Evolutionary conservation across 805 yeast species (phyloP).

Genomic region (Naumovozyma baii): DNA sequence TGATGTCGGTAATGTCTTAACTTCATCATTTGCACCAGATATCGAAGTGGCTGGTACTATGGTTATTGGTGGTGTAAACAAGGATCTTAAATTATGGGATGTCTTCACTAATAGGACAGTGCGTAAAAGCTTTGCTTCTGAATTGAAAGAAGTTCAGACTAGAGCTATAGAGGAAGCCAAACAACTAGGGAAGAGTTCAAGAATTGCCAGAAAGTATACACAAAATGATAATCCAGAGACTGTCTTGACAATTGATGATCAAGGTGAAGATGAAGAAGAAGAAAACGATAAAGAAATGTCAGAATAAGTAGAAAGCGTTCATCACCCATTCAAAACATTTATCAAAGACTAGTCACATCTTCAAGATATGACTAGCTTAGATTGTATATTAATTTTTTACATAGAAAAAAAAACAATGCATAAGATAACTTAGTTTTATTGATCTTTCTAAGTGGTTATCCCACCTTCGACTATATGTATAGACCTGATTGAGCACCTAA

Average conservation of each 20-base stretch:
- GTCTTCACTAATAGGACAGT: constrained; percentile 73
- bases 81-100: constrained; percentile 89
- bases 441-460: no score
- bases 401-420: constrained; percentile 1
- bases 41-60: constrained; percentile 75
- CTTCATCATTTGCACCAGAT: constrained; percentile 78
- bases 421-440: no score
- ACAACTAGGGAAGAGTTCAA: constrained; percentile 49
- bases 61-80: constrained; percentile 77
- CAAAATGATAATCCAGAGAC: constrained; percentile 41
- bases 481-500: constrained; percentile 28
- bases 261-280: constrained; percentile 52
- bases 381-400: not conserved
- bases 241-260: constrained; percentile 54
- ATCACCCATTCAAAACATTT: no score
- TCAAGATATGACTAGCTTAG: not conserved
- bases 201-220: constrained; percentile 66
- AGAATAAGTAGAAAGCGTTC: not conserved
- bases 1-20: constrained; percentile 86
- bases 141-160: constrained; percentile 44
- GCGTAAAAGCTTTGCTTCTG: constrained; percentile 54
- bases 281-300: constrained; percentile 29
- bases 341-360: no score
- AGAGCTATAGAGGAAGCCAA: constrained; percentile 51
- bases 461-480: constrained; percentile 15